phyloP scores from a whole-genome alignment of 305 asterid species.

The Solanum chacoense region DNA sequence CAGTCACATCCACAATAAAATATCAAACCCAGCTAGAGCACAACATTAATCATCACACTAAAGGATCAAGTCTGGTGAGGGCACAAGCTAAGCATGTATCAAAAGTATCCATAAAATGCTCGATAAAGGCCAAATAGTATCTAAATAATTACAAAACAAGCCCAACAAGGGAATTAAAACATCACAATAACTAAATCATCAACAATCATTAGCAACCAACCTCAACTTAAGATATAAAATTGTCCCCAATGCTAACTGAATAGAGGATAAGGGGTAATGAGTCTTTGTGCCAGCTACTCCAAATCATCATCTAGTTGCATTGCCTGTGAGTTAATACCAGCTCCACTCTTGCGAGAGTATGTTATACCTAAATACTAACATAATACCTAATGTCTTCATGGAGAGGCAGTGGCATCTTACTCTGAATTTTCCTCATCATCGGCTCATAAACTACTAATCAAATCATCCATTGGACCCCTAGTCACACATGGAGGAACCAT shows the following conservation, averaged over 20 bases:
- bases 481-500: background rate
- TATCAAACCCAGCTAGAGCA: background rate
- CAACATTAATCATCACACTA: background rate
- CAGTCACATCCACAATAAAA: background rate
- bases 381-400: background rate
- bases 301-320: background rate
- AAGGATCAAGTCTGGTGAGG: background rate
- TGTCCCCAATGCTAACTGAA: background rate
- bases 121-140: background rate
- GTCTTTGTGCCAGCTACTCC: background rate
- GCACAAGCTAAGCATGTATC: background rate
- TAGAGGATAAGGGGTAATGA: background rate
- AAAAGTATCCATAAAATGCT: background rate
- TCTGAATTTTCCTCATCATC: too few species aligned
- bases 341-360: background rate
- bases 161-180: background rate
- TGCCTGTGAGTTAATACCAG: background rate
- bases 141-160: background rate
- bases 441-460: background rate
- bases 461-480: background rate
- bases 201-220: background rate
- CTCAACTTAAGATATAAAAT: background rate
- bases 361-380: background rate
- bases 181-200: background rate
- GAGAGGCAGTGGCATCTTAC: background rate